Evolutionary conservation across 805 yeast species (phyloP).

Genomic region (Yamadazyma tumulicola): DNA sequence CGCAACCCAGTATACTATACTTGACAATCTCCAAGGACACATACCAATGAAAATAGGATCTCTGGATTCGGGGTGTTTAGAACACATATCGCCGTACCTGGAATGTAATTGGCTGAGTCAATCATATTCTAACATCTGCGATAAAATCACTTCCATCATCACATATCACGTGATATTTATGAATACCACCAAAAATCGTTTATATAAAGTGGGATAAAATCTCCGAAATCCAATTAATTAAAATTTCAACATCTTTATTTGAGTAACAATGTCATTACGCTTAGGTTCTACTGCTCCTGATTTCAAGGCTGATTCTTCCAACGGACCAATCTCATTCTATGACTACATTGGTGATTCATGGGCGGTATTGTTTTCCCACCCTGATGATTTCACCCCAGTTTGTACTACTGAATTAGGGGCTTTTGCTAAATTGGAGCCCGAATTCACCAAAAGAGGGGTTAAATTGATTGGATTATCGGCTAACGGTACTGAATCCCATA

Average conservation of each 20-base stretch:
- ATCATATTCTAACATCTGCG: too few relatives aligned
- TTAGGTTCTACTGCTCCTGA: constrained; percentile 81
- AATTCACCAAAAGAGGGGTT: constrained; percentile 78
- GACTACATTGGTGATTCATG: constrained; percentile 81
- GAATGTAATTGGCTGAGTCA: too few relatives aligned
- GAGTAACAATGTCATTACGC: constrained; percentile 11
- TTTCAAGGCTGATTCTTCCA: constrained; percentile 77
- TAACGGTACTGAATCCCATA: constrained; percentile 75
- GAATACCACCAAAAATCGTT: neutral
- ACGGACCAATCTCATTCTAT: constrained; percentile 83
- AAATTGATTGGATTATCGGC: constrained; percentile 90
- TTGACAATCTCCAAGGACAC: too few relatives aligned
- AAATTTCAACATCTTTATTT: neutral
- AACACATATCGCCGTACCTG: too few relatives aligned
- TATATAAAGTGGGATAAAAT: neutral
- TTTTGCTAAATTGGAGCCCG: constrained; percentile 83
- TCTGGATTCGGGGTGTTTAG: too few relatives aligned
- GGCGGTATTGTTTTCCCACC: constrained; percentile 89
- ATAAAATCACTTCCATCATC: constrained; percentile 1
- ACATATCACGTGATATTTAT: constrained; percentile 2
- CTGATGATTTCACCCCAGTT: constrained; percentile 95
- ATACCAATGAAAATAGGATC: too few relatives aligned
- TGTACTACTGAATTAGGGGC: constrained; percentile 97
- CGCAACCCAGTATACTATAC: too few relatives aligned
- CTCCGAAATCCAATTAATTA: neutral